Evolutionary conservation across 225 moss, liverwort and hornwort genomes (phyloP).

Genomic region (Lunularia cruciata): DNA sequence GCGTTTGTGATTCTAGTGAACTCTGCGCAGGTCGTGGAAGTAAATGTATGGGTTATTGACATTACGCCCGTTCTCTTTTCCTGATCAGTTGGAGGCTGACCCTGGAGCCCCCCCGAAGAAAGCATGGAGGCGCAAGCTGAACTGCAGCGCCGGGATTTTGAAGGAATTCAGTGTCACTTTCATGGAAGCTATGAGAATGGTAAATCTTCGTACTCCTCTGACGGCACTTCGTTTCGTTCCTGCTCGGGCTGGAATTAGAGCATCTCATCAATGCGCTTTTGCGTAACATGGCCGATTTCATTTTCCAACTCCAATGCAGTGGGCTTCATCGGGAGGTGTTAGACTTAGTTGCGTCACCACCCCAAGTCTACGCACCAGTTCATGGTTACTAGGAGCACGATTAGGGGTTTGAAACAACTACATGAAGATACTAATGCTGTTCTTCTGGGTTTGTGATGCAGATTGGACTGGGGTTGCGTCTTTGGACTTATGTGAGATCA

Average conservation of each 20-base stretch:
- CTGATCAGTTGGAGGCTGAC: slow-evolving; percentile 73
- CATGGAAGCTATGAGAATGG: slow-evolving; percentile 88
- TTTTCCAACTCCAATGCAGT: too few relatives aligned
- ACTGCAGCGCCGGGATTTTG: slow-evolving; percentile 70
- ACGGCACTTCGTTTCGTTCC: not conserved
- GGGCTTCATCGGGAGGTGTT: too few relatives aligned
- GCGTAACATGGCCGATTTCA: not conserved
- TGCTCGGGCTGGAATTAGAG: not conserved
- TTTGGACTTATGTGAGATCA: slow-evolving; percentile 83
- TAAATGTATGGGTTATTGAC: slow-evolving; percentile 1
- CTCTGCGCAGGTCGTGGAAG: too few relatives aligned
- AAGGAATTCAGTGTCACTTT: slow-evolving; percentile 97
- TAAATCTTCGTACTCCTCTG: slow-evolving; percentile 17
- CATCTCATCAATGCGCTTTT: too few relatives aligned
- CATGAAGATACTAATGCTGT: not conserved
- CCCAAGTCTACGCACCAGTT: too few relatives aligned
- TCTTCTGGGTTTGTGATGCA: slow-evolving; percentile 28
- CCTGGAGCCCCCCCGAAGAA: slow-evolving; percentile 89
- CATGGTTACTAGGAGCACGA: too few relatives aligned
- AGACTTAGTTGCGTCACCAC: too few relatives aligned
- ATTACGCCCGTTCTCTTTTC: not conserved
- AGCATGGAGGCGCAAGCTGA: slow-evolving; percentile 95
- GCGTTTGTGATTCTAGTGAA: too few relatives aligned
- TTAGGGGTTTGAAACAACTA: not conserved
- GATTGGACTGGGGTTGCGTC: slow-evolving; percentile 92